Evolutionary conservation across 2,329 filamentous ascomycete genomes (phyloP), one percentile per base, ranked within the genome.

Genomic region (Alternaria rosae): DNA sequence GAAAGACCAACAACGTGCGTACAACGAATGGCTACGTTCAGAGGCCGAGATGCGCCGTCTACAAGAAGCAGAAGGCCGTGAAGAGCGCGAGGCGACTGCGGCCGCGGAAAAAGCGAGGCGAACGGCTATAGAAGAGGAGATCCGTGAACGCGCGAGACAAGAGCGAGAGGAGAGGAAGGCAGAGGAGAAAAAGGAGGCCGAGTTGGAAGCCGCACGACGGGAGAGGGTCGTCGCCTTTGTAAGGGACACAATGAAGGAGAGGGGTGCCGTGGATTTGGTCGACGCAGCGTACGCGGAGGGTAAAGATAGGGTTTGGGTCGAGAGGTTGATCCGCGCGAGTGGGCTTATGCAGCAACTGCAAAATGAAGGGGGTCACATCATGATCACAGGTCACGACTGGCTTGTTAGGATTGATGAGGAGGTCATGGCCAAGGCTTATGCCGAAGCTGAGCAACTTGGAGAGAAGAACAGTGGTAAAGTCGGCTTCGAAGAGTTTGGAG

Each of bases 11-110:
- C 74, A 77, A 1, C 69, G 79, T 15, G 78, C 78, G 15, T 85
- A 85, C 69, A 79, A 85, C 68, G 84, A 85, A 65, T 85, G 85
- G 66, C 75, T 81, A 62, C 76, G 82, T 2, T 78, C 81, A 13
- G 82, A 84, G 73, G 82, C 82, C 5, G 83, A 85, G 44, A 76
- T 80, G 20, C 80, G 83, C 20, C 76, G 82, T 0, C 74, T 79
- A 2, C 72, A 72, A 11, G 82, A 83, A 9, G 81, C 79, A 0
- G 80, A 79, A 45, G 80, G 78, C 6, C 78, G 78, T 0, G 80
- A 80, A 20, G 83, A 84, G 67, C 78, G 83, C 1, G 82, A 84
- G 54, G 81, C 79, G 5, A 75, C 74, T 75, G 3, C 75, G 77
- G 1, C 82, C 82, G 68, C 78, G 78, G 51, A 77, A 78, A 57